Conservation (phyloP, 2,329 filamentous ascomycete genomes). For the Cercospora nicotianae region DNA sequence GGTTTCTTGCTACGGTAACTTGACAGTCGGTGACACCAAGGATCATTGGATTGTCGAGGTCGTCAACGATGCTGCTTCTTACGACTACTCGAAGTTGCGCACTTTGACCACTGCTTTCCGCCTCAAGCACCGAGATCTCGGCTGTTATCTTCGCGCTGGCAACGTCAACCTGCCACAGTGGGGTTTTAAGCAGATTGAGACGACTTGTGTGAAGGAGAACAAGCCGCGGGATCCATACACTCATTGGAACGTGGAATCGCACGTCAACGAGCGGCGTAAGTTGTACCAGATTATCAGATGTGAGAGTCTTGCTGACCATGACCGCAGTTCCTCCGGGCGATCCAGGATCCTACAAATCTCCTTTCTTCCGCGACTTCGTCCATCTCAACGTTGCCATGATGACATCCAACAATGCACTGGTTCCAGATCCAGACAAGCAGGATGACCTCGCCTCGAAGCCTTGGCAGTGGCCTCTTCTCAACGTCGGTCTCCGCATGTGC, state of each 20-base stretch:
- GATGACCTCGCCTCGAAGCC: conserved; percentile 94
- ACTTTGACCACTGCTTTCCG: conserved; percentile 94
- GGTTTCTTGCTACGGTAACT: conserved; percentile 94
- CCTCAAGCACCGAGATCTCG: conserved; percentile 75
- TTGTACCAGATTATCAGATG: conserved; percentile 28
- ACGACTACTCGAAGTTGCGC: conserved; percentile 78
- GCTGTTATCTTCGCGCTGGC: conserved; percentile 91
- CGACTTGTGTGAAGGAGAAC: conserved; percentile 90
- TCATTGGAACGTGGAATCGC: conserved; percentile 97
- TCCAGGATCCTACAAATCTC: conserved; percentile 90
- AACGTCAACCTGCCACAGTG: conserved; percentile 97
- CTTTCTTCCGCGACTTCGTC: conserved; percentile 96
- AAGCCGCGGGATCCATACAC: conserved; percentile 91
- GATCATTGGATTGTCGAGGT: conserved; percentile 97
- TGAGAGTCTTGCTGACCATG: conserved; percentile 38
- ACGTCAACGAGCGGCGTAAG: conserved; percentile 90
- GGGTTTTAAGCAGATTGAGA: conserved; percentile 99
- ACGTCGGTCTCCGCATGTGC: conserved; percentile 97
- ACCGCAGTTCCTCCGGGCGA: conserved; percentile 76
- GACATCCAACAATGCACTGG: conserved; percentile 98
- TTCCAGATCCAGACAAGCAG: conserved; percentile 97
- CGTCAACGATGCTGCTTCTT: conserved; percentile 81
- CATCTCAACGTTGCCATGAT: conserved; percentile 99
- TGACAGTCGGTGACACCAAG: conserved; percentile 93
- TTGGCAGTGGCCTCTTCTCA: conserved; percentile 97